A percentile compares a stretch with the other conserved stretches of the same genome.
Evolutionary conservation across 1,139 yeast species (phyloP).

Genomic region (Zygoascus hellenicus): DNA sequence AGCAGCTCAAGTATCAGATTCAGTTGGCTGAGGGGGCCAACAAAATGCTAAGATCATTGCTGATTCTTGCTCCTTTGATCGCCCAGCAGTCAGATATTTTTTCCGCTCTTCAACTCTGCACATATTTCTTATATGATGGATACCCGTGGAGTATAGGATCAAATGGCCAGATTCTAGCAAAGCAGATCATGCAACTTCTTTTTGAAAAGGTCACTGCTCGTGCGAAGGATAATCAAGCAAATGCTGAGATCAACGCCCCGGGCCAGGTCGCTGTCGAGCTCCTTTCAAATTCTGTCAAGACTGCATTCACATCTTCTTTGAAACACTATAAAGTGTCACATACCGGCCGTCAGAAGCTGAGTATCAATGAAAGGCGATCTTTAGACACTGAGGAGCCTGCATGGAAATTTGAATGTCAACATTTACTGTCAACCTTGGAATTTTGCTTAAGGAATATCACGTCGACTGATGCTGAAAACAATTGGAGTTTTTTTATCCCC

Average conservation of each 20-base stretch:
- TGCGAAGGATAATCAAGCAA: too few relatives aligned
- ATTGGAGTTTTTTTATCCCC: constrained; percentile 47
- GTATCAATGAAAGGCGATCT: too few relatives aligned
- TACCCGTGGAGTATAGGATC: constrained; percentile 9
- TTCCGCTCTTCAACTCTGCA: background rate
- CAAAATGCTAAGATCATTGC: background rate
- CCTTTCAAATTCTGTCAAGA: background rate
- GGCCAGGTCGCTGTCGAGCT: background rate
- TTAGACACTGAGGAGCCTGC: background rate
- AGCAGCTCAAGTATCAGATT: constrained; percentile 11
- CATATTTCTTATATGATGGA: constrained; percentile 7
- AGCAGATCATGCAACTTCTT: too few relatives aligned
- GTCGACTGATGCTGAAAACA: constrained; percentile 9
- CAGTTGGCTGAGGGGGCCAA: background rate
- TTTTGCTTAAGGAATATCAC: background rate
- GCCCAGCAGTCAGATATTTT: too few relatives aligned
- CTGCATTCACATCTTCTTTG: too few relatives aligned
- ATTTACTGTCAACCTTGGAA: constrained; percentile 3
- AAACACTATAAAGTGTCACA: too few relatives aligned
- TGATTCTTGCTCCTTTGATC: too few relatives aligned
- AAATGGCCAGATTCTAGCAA: background rate
- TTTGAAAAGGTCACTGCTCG: too few relatives aligned
- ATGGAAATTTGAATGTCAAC: constrained; percentile 5
- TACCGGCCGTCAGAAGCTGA: too few relatives aligned
- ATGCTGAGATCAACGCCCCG: too few relatives aligned